These are phyloP conservation scores for Geranium brycei DNA, from an alignment of 345 rosid genomes.

Conservation along the genomic window DNA sequence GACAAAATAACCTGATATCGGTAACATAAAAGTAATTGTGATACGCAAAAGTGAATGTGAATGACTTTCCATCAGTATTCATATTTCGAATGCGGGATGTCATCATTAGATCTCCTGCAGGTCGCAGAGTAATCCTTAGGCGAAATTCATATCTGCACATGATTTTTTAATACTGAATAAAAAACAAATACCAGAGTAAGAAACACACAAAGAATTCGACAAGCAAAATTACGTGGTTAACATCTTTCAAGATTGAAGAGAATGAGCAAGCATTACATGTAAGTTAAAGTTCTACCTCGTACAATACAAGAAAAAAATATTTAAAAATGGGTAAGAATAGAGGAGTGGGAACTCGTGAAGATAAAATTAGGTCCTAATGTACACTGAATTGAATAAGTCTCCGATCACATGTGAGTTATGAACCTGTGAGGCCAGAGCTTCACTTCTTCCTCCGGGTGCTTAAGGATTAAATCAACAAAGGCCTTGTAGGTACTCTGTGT, in stretches of 20 bases:
- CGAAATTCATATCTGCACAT: slow-evolving; percentile 68
- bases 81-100: slow-evolving; percentile 81
- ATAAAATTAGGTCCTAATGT: not conserved
- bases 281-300: not conserved
- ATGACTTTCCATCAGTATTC: slow-evolving; percentile 70
- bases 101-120: slow-evolving; percentile 69
- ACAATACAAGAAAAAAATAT: too few relatives aligned
- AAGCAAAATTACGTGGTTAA: not conserved
- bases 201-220: not conserved
- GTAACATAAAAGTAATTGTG: slow-evolving; percentile 89
- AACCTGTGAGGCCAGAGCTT: slow-evolving; percentile 85
- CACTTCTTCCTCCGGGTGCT: slow-evolving; percentile 65
- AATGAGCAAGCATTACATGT: not conserved
- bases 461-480: slow-evolving; percentile 63
- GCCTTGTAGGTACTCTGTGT: slow-evolving; percentile 30
- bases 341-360: not conserved
- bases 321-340: not conserved
- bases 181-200: too few relatives aligned
- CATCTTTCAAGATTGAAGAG: not conserved
- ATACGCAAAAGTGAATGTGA: slow-evolving; percentile 86
- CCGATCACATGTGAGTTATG: slow-evolving; percentile 8
- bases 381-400: too few relatives aligned
- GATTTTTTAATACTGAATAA: too few relatives aligned
- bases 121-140: slow-evolving; percentile 67
- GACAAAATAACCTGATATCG: slow-evolving; percentile 54